Conservation (phyloP, 192 early-diverging fungal species). For the Globomyces pollinis-pini region DNA sequence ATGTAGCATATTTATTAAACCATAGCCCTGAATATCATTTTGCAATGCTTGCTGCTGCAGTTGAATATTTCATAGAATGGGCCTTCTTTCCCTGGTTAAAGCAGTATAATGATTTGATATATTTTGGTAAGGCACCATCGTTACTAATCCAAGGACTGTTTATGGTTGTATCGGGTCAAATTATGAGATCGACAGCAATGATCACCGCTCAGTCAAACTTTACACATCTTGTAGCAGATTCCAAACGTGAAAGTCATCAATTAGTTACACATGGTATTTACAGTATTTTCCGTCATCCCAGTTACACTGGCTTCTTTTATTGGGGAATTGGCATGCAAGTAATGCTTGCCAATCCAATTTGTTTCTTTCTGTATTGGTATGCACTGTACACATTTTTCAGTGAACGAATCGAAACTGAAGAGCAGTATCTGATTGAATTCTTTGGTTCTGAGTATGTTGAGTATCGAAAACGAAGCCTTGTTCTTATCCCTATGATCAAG, state of each 20-base stretch:
- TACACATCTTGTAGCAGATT: constrained; percentile 65
- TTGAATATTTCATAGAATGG: constrained; percentile 64
- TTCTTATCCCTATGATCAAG: too few relatives aligned
- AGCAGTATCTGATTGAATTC: constrained; percentile 61
- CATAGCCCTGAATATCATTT: constrained; percentile 63
- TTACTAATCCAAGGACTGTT: constrained; percentile 41
- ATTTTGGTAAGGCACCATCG: constrained; percentile 25
- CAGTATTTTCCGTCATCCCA: constrained; percentile 81
- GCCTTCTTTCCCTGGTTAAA: constrained; percentile 57
- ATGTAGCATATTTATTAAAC: constrained; percentile 64
- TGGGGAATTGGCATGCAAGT: constrained; percentile 79
- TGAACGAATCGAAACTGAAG: constrained; percentile 71
- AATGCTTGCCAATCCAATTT: constrained; percentile 72
- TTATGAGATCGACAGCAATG: constrained; percentile 72
- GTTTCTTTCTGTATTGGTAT: constrained; percentile 52
- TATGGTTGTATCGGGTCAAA: constrained; percentile 62
- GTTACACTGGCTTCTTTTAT: constrained; percentile 92
- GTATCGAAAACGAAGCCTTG: too few relatives aligned
- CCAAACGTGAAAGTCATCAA: constrained; percentile 61
- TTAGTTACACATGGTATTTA: constrained; percentile 87
- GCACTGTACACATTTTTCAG: constrained; percentile 71
- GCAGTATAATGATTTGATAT: constrained; percentile 19
- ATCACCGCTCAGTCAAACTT: constrained; percentile 80
- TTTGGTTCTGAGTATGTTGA: too few relatives aligned
- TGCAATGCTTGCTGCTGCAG: constrained; percentile 54